Evolutionary conservation across 306 rosid species (phyloP).

Genomic region (Dalbergia cultrata): DNA sequence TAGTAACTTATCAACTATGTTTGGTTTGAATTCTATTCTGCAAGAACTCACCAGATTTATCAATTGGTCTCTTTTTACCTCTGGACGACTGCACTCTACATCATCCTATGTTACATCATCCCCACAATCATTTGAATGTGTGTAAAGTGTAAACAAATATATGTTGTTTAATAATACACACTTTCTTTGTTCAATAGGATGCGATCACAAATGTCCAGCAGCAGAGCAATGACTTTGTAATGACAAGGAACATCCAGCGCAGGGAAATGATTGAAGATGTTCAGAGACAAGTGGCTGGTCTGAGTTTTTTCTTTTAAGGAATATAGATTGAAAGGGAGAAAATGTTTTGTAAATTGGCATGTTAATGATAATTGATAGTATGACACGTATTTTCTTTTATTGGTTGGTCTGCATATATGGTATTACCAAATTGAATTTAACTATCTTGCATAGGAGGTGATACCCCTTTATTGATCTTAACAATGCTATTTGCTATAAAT

Average conservation of each 20-base stretch:
- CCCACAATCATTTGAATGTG: background rate
- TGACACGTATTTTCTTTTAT: too few relatives aligned
- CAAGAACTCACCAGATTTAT: slow-evolving; percentile 3
- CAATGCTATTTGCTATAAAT: too few relatives aligned
- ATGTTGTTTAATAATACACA: slow-evolving; percentile 26
- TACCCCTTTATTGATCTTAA: too few relatives aligned
- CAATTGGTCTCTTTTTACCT: background rate
- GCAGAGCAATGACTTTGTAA: slow-evolving; percentile 93
- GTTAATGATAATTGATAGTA: too few relatives aligned
- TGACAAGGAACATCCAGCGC: slow-evolving; percentile 98
- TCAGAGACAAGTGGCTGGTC: slow-evolving; percentile 90
- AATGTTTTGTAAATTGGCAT: too few relatives aligned
- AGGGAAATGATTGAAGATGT: slow-evolving; percentile 97
- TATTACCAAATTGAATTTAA: too few relatives aligned
- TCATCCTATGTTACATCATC: too few relatives aligned
- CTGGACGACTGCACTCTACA: too few relatives aligned
- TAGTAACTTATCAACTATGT: slow-evolving; percentile 36
- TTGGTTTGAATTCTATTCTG: slow-evolving; percentile 33
- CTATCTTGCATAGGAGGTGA: too few relatives aligned
- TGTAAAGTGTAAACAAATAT: background rate
- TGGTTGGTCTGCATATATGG: too few relatives aligned
- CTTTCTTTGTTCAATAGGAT: slow-evolving; percentile 64
- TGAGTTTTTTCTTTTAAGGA: too few relatives aligned
- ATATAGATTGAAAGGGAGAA: too few relatives aligned
- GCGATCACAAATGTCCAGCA: slow-evolving; percentile 94